A percentile compares a stretch with the other conserved stretches of the same genome.
These are phyloP conservation scores for Dictyostelium firmibasis DNA, from an alignment of 78 protist species.

Conservation along the genomic window DNA sequence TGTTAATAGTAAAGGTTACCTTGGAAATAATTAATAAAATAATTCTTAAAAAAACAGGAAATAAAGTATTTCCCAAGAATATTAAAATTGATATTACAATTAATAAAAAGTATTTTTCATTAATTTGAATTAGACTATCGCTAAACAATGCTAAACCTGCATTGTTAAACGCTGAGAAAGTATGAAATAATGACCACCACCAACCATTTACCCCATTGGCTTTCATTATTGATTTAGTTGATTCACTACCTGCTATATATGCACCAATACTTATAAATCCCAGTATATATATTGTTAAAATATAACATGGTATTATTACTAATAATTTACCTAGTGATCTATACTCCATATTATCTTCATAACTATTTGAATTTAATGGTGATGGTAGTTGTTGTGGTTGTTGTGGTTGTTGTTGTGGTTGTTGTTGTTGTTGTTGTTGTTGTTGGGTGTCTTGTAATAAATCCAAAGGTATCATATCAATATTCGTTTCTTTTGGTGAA, in stretches of 20 bases:
- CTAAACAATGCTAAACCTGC: constrained; percentile 35
- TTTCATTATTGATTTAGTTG: not conserved
- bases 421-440: not conserved
- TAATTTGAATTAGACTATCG: constrained; percentile 55
- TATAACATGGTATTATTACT: constrained; percentile 33
- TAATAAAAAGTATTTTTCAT: not conserved
- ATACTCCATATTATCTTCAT: constrained; percentile 44
- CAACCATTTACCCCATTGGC: not conserved
- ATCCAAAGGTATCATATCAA: not conserved
- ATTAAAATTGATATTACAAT: constrained; percentile 16
- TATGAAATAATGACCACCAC: constrained; percentile 62
- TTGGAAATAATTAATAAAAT: not conserved
- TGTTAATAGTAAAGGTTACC: too few species aligned
- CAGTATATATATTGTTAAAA: not conserved
- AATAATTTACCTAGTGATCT: constrained; percentile 72
- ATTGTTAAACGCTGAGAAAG: constrained; percentile 75
- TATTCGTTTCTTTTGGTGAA: not conserved
- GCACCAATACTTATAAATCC: constrained; percentile 29
- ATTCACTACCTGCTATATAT: not conserved
- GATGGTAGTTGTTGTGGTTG: not conserved
- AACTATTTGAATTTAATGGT: not conserved
- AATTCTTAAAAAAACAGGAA: constrained; percentile 44
- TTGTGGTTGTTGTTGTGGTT: not conserved
- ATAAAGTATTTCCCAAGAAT: constrained; percentile 54
- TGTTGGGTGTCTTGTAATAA: not conserved